Evolutionary conservation across 441 rosid genomes (phyloP), one percentile per base, ranked within the genome.

Genomic region (Adansonia gregorii): DNA sequence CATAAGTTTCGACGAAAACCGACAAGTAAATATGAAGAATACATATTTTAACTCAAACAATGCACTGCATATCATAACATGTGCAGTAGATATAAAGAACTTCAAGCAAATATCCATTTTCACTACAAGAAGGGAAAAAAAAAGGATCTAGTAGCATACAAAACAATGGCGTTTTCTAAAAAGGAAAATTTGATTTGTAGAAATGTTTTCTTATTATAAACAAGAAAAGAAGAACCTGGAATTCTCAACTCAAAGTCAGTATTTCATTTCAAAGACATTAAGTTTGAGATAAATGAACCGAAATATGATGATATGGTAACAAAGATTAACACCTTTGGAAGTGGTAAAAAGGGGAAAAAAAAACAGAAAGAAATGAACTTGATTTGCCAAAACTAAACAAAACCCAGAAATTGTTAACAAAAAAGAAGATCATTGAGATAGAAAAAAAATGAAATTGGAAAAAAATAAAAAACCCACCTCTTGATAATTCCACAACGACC

Each of bases 401-500:
- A 14, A 9, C 64, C 31, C 41, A 65, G 77, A 67, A 46, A 64
- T 43, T 61, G 17, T 59, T 72, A 63, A 52, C 43, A 39, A 63
- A 10, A 35, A 45, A 24, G 51, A 67, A 10, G 8, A 60, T 0
- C 49, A 27, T 31, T 27, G 49, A 49, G 49, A 31, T 15, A 72
- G 6, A 52, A 72, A 31, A 72, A 17, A 41, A 22, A 4, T 2
- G 17, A 17, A 6, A 31, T n/a, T 3, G 39, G 8, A 24, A 19
- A 6, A 3, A 31, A 19, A 71, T 22, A 45, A 51, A 17, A 69
- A 27, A 80, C 91, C 7, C 73, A 95, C 99, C 97, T 92, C 97
- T 76, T 86, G 88, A 73, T 84, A 88, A 84, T 67, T 82, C 98
- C 97, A 91, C 43, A 90, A 10, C 72, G 84, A 88, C 77, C 89